phyloP scores from a whole-genome alignment of 176 grass and related monocot species.

The Coix lacrymajobi region DNA sequence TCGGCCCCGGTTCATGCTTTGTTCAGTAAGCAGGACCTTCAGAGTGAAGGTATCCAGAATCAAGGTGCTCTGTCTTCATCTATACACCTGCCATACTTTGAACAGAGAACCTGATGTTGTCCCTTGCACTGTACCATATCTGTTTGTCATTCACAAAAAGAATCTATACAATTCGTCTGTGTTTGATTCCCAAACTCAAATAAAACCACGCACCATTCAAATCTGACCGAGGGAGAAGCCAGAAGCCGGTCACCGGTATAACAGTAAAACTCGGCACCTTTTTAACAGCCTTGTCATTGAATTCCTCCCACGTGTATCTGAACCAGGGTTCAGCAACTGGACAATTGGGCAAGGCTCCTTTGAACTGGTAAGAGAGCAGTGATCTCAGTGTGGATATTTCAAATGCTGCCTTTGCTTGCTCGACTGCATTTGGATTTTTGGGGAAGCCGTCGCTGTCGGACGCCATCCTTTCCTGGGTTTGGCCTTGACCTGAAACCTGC shows the following conservation, averaged over 20 bases:
- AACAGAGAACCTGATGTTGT: background rate
- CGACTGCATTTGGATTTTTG: slow-evolving; percentile 12
- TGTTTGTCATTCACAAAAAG: slow-evolving; percentile 34
- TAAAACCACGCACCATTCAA: background rate
- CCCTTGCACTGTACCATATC: slow-evolving; percentile 9
- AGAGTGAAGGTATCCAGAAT: background rate
- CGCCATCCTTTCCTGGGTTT: slow-evolving; percentile 33
- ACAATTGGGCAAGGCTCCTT: slow-evolving; percentile 11
- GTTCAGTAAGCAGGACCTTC: slow-evolving; percentile 33
- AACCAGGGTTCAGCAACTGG: slow-evolving; percentile 24
- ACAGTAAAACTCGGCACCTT: background rate
- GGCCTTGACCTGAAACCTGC: slow-evolving; percentile 42
- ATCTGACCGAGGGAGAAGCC: background rate
- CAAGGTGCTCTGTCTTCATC: background rate
- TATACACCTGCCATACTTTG: slow-evolving; percentile 12
- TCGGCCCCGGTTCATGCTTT: slow-evolving; percentile 73
- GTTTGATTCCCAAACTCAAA: slow-evolving; percentile 6
- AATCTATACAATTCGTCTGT: background rate
- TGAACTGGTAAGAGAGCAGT: slow-evolving; percentile 35
- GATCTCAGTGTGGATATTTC: slow-evolving; percentile 30
- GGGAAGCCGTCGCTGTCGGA: slow-evolving; percentile 12
- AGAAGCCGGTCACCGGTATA: background rate
- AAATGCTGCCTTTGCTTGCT: slow-evolving; percentile 13
- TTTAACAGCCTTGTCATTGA: slow-evolving; percentile 22
- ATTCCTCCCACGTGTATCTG: slow-evolving; percentile 28